These are phyloP conservation scores for Termitomyces sp. DNA, from an alignment of 768 basidiomycete species.

Conservation along the genomic window DNA sequence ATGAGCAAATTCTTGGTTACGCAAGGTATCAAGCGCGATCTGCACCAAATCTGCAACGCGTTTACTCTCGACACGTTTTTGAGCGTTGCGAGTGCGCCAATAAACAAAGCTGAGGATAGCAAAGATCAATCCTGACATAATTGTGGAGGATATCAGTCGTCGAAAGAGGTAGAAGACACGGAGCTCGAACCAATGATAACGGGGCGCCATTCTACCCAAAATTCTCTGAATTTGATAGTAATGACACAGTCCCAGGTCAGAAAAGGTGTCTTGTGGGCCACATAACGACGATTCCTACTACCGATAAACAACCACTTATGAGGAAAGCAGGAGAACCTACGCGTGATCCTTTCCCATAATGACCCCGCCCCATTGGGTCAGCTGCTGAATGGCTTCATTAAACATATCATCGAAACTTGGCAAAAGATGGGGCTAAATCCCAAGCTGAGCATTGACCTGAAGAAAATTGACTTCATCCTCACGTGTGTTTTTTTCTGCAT, in stretches of 20 bases:
- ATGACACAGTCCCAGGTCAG: conserved; percentile 64
- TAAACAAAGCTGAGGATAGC: conserved; percentile 8
- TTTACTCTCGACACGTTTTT: conserved; percentile 50
- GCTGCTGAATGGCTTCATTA: conserved; percentile 72
- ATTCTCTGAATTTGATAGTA: conserved; percentile 58
- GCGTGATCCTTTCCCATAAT: conserved; percentile 56
- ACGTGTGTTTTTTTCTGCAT: conserved; percentile 58
- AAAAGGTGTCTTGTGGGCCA: conserved; percentile 67
- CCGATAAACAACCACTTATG: conserved; percentile 11
- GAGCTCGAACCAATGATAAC: conserved; percentile 50
- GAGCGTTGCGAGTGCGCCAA: conserved; percentile 34
- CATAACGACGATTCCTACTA: conserved; percentile 62
- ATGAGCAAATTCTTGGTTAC: conserved; percentile 78
- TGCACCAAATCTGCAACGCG: conserved; percentile 73
- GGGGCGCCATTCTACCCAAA: conserved; percentile 64
- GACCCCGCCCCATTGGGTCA: conserved; percentile 70
- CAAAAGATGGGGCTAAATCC: conserved; percentile 46
- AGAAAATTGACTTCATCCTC: conserved; percentile 17
- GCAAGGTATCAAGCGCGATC: conserved; percentile 72
- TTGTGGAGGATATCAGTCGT: not conserved
- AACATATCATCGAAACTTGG: conserved; percentile 67
- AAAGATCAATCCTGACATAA: conserved; percentile 3
- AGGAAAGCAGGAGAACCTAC: conserved; percentile 37
- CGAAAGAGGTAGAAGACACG: conserved; percentile 14
- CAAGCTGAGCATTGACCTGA: conserved; percentile 4